A percentile compares a stretch with the other conserved stretches of the same genome.
Evolutionary conservation across 2,329 filamentous ascomycete genomes (phyloP).

Genomic region (Canariomyces notabilis): DNA sequence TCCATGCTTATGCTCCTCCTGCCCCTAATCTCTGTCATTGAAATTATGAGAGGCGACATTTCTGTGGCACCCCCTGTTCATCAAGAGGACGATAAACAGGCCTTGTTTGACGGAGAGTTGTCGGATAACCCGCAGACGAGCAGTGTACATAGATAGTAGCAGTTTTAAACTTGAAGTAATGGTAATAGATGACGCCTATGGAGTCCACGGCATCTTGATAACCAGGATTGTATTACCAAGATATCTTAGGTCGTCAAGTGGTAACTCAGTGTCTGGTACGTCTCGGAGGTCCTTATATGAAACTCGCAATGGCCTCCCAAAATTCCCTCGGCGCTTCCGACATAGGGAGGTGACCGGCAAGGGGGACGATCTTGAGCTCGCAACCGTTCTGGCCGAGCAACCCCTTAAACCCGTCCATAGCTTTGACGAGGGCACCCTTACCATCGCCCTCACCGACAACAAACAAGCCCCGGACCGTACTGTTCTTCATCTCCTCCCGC

Average conservation of each 20-base stretch:
- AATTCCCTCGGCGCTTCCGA: slow-evolving; percentile 67
- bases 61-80: slow-evolving; percentile 19
- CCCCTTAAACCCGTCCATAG: slow-evolving; percentile 69
- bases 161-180: too few species aligned
- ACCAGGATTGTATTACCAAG: too few species aligned
- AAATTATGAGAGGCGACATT: slow-evolving; percentile 40
- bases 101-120: slow-evolving; percentile 13
- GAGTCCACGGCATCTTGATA: too few species aligned
- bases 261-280: too few species aligned
- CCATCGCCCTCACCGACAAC: slow-evolving; percentile 71
- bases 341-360: slow-evolving; percentile 80
- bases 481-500: slow-evolving; percentile 48
- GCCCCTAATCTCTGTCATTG: slow-evolving; percentile 54
- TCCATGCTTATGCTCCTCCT: slow-evolving; percentile 55
- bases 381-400: slow-evolving; percentile 50
- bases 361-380: slow-evolving; percentile 60
- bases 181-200: too few species aligned
- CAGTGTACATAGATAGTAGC: neutral
- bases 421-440: slow-evolving; percentile 64
- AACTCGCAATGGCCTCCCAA: slow-evolving; percentile 56
- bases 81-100: slow-evolving; percentile 18
- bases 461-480: slow-evolving; percentile 58
- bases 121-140: slow-evolving; percentile 1
- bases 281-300: slow-evolving; percentile 34
- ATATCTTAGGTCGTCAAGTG: too few species aligned